Conservation (phyloP, 139 green algal genomes). For the Chlorella sorokiniana region DNA sequence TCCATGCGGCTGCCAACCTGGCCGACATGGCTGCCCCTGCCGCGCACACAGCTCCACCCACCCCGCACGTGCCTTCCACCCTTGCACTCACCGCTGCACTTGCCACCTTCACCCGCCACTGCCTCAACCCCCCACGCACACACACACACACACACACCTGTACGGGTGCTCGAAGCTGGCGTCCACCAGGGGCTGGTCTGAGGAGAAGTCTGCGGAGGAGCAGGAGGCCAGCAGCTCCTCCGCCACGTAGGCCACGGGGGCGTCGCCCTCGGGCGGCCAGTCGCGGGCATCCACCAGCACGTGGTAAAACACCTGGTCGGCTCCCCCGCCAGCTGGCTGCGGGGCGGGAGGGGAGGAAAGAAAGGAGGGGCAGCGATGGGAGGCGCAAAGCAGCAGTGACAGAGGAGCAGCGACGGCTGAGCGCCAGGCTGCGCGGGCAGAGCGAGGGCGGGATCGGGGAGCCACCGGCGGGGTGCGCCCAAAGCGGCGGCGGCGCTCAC, state of each 20-base stretch:
- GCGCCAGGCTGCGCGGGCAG: neutral
- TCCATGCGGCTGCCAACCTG: too few species aligned
- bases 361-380: neutral
- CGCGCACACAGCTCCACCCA: too few species aligned
- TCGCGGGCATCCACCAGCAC: slow-evolving; percentile 79
- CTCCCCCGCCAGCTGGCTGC: slow-evolving; percentile 17
- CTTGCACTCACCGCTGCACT: too few species aligned
- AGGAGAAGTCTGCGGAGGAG: slow-evolving; percentile 34
- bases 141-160: neutral
- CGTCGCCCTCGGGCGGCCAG: slow-evolving; percentile 58
- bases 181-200: slow-evolving; percentile 15
- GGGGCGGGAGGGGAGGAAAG: neutral
- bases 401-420: neutral
- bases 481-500: slow-evolving; percentile 5
- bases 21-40: too few species aligned
- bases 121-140: too few species aligned
- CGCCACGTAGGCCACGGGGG: slow-evolving; percentile 78
- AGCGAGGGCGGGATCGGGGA: neutral
- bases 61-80: too few species aligned
- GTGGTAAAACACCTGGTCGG: slow-evolving; percentile 56
- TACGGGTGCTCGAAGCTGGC: slow-evolving; percentile 64
- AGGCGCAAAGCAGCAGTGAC: neutral
- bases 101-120: too few species aligned
- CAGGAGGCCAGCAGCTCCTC: slow-evolving; percentile 62
- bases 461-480: too few species aligned